phyloP scores from a whole-genome alignment of 768 basidiomycete species.

The Mycena haematopus region DNA sequence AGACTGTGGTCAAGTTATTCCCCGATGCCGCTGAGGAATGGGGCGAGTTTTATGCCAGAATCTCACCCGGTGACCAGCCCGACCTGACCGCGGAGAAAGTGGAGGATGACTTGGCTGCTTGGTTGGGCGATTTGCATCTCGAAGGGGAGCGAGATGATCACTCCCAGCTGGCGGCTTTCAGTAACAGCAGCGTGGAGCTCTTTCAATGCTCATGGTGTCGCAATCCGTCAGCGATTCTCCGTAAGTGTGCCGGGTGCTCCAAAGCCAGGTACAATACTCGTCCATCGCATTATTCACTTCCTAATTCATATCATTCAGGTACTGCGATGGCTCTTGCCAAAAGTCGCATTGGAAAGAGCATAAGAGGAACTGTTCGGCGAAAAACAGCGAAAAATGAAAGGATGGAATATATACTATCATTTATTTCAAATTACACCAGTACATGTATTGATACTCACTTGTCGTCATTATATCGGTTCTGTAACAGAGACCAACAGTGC shows the following conservation, averaged over 20 bases:
- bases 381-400: constrained; percentile 9
- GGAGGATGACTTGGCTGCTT: constrained; percentile 63
- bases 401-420: background rate
- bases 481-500: too few species aligned
- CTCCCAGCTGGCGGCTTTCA: constrained; percentile 28
- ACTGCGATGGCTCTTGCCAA: constrained; percentile 46
- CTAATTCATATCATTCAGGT: constrained; percentile 32
- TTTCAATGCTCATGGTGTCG: constrained; percentile 71
- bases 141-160: constrained; percentile 40
- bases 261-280: constrained; percentile 42
- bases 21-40: constrained; percentile 52
- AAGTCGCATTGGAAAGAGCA: constrained; percentile 45
- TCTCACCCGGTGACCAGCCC: constrained; percentile 40
- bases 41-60: constrained; percentile 47
- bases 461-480: too few species aligned
- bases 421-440: too few species aligned
- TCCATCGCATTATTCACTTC: background rate
- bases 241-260: constrained; percentile 56
- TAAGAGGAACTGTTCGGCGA: constrained; percentile 19
- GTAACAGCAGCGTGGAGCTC: constrained; percentile 52
- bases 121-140: constrained; percentile 56
- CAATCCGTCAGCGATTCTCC: constrained; percentile 64
- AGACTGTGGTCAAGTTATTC: constrained; percentile 57
- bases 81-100: constrained; percentile 42
- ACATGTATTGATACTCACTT: background rate